A percentile compares a stretch with the other conserved stretches of the same genome.
phyloP scores from a whole-genome alignment of 768 basidiomycete species.

The Rhizopogon vinicolor region DNA sequence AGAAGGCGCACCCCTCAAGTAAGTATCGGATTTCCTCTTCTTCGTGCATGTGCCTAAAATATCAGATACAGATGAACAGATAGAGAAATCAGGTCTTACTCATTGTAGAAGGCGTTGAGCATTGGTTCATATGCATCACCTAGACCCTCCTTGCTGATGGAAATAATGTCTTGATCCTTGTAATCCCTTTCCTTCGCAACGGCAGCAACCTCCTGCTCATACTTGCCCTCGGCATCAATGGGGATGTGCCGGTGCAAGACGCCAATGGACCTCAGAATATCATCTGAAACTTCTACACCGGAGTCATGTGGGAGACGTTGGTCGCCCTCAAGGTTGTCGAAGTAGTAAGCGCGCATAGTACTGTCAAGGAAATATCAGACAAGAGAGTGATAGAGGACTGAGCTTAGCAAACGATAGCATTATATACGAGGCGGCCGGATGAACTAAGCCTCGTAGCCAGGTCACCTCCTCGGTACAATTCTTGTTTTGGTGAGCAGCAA shows the following conservation, averaged over 20 bases:
- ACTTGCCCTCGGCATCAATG: constrained; percentile 38
- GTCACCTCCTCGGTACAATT: not conserved
- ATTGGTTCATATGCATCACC: constrained; percentile 82
- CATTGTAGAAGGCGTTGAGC: constrained; percentile 78
- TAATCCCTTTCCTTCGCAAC: constrained; percentile 69
- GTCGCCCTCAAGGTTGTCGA: constrained; percentile 68
- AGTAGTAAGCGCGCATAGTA: constrained; percentile 70
- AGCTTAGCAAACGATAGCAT: not conserved
- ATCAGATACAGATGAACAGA: not conserved
- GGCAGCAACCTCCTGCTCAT: constrained; percentile 47
- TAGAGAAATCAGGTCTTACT: constrained; percentile 41
- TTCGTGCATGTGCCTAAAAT: constrained; percentile 81
- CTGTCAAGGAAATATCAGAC: not conserved
- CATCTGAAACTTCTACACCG: constrained; percentile 45
- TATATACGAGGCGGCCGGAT: not conserved
- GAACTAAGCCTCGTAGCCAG: not conserved
- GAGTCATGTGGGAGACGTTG: constrained; percentile 80
- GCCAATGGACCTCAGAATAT: constrained; percentile 50
- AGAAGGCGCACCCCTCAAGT: constrained; percentile 83
- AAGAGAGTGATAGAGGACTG: not conserved
- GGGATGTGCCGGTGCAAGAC: constrained; percentile 68
- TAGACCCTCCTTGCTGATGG: constrained; percentile 70
- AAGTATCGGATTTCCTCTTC: constrained; percentile 95
- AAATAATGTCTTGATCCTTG: constrained; percentile 79
- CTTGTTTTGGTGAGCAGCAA: not conserved